phyloP scores from a whole-genome alignment of 1,284 basidiomycete genomes.

The Heterobasidion annosum region DNA sequence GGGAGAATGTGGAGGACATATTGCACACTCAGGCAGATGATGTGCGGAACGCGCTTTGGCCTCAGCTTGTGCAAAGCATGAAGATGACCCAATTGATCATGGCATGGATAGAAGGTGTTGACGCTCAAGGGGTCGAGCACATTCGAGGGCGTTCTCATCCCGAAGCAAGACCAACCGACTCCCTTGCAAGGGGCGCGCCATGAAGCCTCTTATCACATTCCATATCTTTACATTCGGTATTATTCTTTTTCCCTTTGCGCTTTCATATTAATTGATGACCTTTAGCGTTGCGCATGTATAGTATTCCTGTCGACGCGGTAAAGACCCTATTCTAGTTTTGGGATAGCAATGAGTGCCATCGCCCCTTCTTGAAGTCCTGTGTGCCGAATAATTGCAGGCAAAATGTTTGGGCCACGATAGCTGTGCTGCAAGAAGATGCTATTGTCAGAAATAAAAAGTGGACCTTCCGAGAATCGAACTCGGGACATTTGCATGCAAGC shows the following conservation, averaged over 20 bases:
- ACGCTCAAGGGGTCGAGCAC: neutral
- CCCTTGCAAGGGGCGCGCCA: neutral
- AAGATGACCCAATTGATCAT: slow-evolving; percentile 18
- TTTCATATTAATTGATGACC: neutral
- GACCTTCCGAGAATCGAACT: slow-evolving; percentile 41
- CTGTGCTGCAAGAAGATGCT: neutral
- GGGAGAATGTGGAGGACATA: slow-evolving; percentile 25
- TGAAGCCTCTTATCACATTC: no score
- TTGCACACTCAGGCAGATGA: slow-evolving; percentile 26
- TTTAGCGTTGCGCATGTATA: neutral
- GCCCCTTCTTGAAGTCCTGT: neutral
- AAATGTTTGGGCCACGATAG: no score
- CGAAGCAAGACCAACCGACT: neutral
- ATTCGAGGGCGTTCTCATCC: neutral
- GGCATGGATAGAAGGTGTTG: slow-evolving; percentile 15
- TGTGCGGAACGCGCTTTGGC: slow-evolving; percentile 28
- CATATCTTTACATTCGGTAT: no score
- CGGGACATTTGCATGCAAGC: slow-evolving; percentile 33
- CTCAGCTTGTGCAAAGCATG: slow-evolving; percentile 24
- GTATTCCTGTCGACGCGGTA: neutral
- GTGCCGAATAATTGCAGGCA: neutral
- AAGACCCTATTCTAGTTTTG: neutral
- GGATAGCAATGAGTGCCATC: neutral
- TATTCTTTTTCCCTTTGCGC: no score
- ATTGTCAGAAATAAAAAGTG: slow-evolving; percentile 18